Base-by-base conservation (phyloP, 2,329 filamentous ascomycete species). In the Mycogone perniciosa region DNA sequence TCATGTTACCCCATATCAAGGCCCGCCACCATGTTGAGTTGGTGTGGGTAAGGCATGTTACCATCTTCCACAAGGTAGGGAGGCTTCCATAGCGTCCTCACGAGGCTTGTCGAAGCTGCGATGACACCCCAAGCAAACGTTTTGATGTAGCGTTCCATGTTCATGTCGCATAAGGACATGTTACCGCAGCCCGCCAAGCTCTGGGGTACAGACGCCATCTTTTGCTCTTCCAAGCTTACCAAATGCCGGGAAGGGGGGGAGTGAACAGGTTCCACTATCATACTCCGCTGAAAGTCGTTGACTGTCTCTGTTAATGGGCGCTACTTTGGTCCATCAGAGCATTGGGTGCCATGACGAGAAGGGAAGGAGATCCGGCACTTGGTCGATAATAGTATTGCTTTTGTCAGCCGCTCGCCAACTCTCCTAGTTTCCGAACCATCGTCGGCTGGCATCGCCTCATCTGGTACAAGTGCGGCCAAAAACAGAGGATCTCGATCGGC, bases 61-160 rank as follows among this genome's bases (percentile, higher is more conserved):
- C 48, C 48, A 30, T 31, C 45, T 46, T 37, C n/a, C 34, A 37
- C 34, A 37, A 42, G 38, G 31, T 33, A 40, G 46, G 38, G 31
- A 46, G 31, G 33, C 40, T 40, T 47, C 39, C 31, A 53, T 49
- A 58, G 55, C 55, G 57, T 57, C 55, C 55, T 26, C 38, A 57
- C 56, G 46, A 26, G 50, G 53, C 38, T 44, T 45, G 47, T 44
- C 8, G 38, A 13, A 26, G 30, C 50, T 54, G 56, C 56, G 54
- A 48, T 54, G 42, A 40, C 29, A 54, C 51, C 39, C 52, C 50
- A 43, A 34, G 31, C 30, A 35, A 39, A 29, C 43, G 42, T 31
- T 53, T 54, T 29, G 34, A 47, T 48, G 49, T 51, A 42, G 44
- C 48, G 48, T 47, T 48, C 54, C 48, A 42, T 50, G 39, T 45